Evolutionary conservation across 257 asterid species (phyloP), one percentile per base, ranked within the genome.

Genomic region (Nicotiana knightiana): DNA sequence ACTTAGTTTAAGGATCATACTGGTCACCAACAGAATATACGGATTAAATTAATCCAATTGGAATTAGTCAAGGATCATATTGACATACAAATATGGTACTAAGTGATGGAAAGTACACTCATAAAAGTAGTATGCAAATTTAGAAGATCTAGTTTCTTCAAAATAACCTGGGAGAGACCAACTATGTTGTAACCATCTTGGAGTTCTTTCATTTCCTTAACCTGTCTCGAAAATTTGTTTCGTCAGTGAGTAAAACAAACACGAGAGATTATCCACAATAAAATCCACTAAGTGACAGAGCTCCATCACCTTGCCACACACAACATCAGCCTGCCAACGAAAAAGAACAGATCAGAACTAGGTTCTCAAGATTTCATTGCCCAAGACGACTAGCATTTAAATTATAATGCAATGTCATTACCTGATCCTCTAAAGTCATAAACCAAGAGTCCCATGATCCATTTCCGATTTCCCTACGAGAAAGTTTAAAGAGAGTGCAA

Each of bases 371-470:
- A 46, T 53, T 65, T 61, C 83, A 21, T 46, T 17, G 70, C 63
- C 57, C 66, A 81, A 77, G 79, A 9, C 51, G 66, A 75, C 46
- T 5, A 66, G 84, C 30, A 33, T 46, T 39, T 63, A 26, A 15
- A 24, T 51, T 51, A 7, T 26, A 28, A 65, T 28, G 79, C 30
- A 46, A 7, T 37, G 24, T 67, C 53, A 46, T 83, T 84, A 91
- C 99, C 97, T 95, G 99, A 81, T 92, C 92, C 51, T 86, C 88
- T 35, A 93, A 87, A 70, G 96, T 90, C 92, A 84, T 95, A 87
- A 95, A 95, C 99, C 98, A 95, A 82, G 99, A 95, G 86, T 92
- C 98, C 98, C 97, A 92, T 17, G 95, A 48, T 77, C 98, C 98
- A 89, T 86, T 86, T 84, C 98, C 98, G 82, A 95, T 89, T 89